A percentile compares a stretch with the other conserved stretches of the same genome.
Evolutionary conservation across 192 early-diverging fungal genomes (phyloP).

Genomic region (Pilobolus umbonatus): DNA sequence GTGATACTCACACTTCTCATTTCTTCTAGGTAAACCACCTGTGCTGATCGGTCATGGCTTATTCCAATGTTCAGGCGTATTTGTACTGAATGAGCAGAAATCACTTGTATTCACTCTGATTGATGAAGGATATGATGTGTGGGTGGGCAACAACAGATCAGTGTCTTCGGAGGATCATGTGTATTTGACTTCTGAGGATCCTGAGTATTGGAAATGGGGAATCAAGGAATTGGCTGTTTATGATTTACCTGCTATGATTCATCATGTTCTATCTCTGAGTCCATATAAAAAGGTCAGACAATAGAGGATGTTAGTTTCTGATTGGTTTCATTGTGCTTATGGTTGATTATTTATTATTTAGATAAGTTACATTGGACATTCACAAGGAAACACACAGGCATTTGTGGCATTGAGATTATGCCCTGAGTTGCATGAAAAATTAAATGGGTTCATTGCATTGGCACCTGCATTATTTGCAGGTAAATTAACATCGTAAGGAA

Average conservation of each 20-base stretch:
- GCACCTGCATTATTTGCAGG: constrained; percentile 61
- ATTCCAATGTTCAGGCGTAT: constrained; percentile 89
- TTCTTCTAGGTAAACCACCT: constrained; percentile 52
- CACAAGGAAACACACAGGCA: constrained; percentile 87
- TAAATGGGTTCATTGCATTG: constrained; percentile 87
- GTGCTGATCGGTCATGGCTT: constrained; percentile 96
- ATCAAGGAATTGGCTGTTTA: constrained; percentile 85
- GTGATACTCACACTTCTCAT: not conserved
- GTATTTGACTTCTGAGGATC: constrained; percentile 5
- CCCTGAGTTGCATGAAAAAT: constrained; percentile 67
- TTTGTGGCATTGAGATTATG: constrained; percentile 83
- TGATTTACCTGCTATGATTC: constrained; percentile 80
- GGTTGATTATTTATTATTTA: constrained; percentile 2
- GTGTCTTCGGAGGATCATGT: constrained; percentile 27
- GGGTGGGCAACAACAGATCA: constrained; percentile 90
- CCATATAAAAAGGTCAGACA: constrained; percentile 31
- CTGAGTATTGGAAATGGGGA: constrained; percentile 79
- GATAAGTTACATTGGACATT: constrained; percentile 85
- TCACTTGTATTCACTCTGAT: constrained; percentile 81
- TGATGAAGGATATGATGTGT: constrained; percentile 92
- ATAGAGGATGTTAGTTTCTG: too few relatives aligned
- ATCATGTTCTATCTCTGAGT: constrained; percentile 23
- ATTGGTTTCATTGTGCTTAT: not conserved
- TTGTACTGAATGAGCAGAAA: constrained; percentile 68
- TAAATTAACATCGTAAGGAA: constrained; percentile 3